phyloP scores from a whole-genome alignment of 345 rosid species.

The Litchi chinensis region DNA sequence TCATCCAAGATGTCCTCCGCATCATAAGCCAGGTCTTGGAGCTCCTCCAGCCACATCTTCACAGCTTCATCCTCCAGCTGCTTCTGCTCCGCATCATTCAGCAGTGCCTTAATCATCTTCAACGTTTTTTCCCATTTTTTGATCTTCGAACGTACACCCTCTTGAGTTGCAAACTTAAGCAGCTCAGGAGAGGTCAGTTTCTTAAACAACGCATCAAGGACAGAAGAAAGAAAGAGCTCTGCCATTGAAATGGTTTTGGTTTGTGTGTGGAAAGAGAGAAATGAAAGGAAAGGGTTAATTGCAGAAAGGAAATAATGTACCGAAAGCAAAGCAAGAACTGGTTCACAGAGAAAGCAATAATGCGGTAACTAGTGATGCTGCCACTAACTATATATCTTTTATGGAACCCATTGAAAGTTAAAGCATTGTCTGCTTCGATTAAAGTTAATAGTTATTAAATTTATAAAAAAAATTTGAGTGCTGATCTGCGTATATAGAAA shows the following conservation, averaged over 20 bases:
- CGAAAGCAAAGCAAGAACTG: too few species aligned
- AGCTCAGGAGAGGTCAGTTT: neutral
- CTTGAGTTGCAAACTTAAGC: neutral
- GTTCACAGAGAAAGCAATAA: too few species aligned
- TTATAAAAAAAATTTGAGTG: too few species aligned
- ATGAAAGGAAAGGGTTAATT: too few species aligned
- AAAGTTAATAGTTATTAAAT: too few species aligned
- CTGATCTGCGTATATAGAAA: too few species aligned
- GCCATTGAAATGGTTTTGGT: neutral
- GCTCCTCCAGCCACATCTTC: neutral
- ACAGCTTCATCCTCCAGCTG: neutral
- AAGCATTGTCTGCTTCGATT: too few species aligned
- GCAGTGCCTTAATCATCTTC: neutral
- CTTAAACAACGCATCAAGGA: neutral
- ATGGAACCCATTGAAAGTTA: too few species aligned
- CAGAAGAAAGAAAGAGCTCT: neutral
- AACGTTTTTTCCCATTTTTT: neutral
- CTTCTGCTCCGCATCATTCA: neutral
- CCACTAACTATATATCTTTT: too few species aligned
- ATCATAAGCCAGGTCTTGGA: neutral
- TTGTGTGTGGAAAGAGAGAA: too few species aligned
- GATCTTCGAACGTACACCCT: neutral
- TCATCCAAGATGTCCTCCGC: constrained; percentile 3
- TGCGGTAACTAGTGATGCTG: too few species aligned
- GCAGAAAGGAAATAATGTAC: too few species aligned